Conservation (phyloP, 2,329 filamentous ascomycete species). For the Gaeumannomyces sp. region DNA sequence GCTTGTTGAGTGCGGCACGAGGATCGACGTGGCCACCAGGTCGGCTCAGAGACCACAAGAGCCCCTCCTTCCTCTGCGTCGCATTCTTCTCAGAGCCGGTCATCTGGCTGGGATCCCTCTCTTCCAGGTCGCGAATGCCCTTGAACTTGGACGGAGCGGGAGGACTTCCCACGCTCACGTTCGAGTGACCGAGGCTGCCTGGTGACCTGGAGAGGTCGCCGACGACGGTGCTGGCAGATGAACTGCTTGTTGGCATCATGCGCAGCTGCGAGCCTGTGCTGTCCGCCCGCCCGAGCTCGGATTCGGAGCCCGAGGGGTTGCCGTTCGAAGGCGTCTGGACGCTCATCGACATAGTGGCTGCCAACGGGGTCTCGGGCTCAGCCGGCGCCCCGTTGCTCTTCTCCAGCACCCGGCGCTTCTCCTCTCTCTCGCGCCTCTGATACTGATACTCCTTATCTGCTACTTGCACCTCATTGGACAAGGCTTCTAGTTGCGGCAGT, state of each 20-base stretch:
- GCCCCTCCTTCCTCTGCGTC: constrained; percentile 81
- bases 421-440: constrained; percentile 88
- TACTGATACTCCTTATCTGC: constrained; percentile 97
- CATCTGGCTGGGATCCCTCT: constrained; percentile 58
- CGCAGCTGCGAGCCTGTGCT: constrained; percentile 66
- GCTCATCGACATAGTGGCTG: constrained; percentile 29
- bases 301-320: constrained; percentile 51
- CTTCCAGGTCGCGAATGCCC: constrained; percentile 86
- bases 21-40: constrained; percentile 94
- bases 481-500: constrained; percentile 81
- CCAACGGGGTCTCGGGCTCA: constrained; percentile 65
- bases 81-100: constrained; percentile 50
- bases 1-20: constrained; percentile 80
- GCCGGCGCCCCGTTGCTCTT: constrained; percentile 73
- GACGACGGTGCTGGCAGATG: constrained; percentile 26
- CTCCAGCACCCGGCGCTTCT: constrained; percentile 84
- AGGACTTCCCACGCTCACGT: constrained; percentile 41
- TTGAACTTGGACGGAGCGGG: constrained; percentile 64
- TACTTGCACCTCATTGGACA: constrained; percentile 82
- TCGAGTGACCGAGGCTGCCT: constrained; percentile 40
- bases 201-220: constrained; percentile 51
- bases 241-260: constrained; percentile 40
- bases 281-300: constrained; percentile 65
- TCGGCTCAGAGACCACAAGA: constrained; percentile 89
- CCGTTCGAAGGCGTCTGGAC: constrained; percentile 34